These are phyloP conservation scores for Boletus rex-veris DNA, from an alignment of 768 basidiomycete species.

Conservation along the genomic window DNA sequence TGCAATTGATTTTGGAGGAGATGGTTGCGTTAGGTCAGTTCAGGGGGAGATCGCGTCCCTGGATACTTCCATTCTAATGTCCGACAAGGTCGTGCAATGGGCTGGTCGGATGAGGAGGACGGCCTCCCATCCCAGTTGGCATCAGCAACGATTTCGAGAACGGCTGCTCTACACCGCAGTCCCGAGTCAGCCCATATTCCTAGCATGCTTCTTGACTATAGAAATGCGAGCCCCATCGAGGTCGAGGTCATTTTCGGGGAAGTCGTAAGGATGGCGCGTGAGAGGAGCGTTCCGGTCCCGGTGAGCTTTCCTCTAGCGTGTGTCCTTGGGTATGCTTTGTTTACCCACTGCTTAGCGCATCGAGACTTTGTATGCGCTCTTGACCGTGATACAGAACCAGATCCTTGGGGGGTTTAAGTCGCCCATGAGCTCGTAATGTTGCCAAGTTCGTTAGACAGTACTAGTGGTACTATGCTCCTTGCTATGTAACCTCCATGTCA, in stretches of 20 bases:
- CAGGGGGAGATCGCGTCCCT: background rate
- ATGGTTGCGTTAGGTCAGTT: slow-evolving; percentile 39
- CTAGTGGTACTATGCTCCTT: background rate
- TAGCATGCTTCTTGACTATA: slow-evolving; percentile 59
- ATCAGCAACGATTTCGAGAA: slow-evolving; percentile 37
- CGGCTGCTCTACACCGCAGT: slow-evolving; percentile 36
- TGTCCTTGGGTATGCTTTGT: background rate
- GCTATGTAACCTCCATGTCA: background rate
- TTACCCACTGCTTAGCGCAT: slow-evolving; percentile 42
- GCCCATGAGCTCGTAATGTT: background rate
- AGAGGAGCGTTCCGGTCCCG: slow-evolving; percentile 15
- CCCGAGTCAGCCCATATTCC: slow-evolving; percentile 48
- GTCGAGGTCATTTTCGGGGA: slow-evolving; percentile 66
- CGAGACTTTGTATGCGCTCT: slow-evolving; percentile 55
- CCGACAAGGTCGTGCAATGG: slow-evolving; percentile 15
- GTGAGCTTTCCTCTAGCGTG: background rate
- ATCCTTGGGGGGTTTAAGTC: slow-evolving; percentile 38
- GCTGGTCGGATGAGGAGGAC: slow-evolving; percentile 43
- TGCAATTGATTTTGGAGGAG: slow-evolving; percentile 47
- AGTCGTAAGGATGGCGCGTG: slow-evolving; percentile 29
- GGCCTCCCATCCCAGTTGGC: slow-evolving; percentile 47
- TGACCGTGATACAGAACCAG: slow-evolving; percentile 62
- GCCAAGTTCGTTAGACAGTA: background rate
- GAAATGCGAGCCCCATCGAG: slow-evolving; percentile 54
- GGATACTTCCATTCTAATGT: background rate